Conservation (phyloP, 2,329 filamentous ascomycete genomes). For the Aspergillus chevalieri region DNA sequence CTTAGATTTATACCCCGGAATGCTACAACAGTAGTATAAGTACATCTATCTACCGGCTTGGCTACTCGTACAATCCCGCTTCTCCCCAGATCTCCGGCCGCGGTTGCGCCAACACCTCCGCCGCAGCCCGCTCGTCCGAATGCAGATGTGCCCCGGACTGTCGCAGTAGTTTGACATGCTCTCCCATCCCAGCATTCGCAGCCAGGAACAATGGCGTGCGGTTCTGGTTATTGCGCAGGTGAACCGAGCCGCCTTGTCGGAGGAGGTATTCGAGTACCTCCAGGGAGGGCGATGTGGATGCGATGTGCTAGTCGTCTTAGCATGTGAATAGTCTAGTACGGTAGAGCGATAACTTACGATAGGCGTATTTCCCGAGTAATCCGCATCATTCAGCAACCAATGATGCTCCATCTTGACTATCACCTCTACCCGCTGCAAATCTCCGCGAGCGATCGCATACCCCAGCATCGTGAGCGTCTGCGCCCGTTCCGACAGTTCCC, state of each 20-base stretch:
- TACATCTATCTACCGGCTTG: too few relatives aligned
- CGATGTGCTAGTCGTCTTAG: slow-evolving; percentile 45
- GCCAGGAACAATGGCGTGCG: slow-evolving; percentile 56
- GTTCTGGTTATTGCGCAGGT: slow-evolving; percentile 53
- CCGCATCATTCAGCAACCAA: slow-evolving; percentile 65
- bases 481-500: slow-evolving; percentile 50
- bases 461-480: slow-evolving; percentile 69
- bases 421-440: slow-evolving; percentile 59
- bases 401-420: slow-evolving; percentile 62
- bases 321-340: background rate
- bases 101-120: slow-evolving; percentile 43
- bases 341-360: slow-evolving; percentile 27
- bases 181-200: slow-evolving; percentile 49
- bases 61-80: slow-evolving; percentile 14
- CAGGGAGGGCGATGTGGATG: slow-evolving; percentile 50
- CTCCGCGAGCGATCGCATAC: slow-evolving; percentile 70
- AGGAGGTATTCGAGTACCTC: slow-evolving; percentile 53
- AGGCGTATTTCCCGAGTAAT: slow-evolving; percentile 75
- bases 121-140: slow-evolving; percentile 49
- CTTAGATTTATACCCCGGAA: too few relatives aligned
- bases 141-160: slow-evolving; percentile 56
- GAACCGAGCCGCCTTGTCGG: slow-evolving; percentile 52
- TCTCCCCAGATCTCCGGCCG: slow-evolving; percentile 38
- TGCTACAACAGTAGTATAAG: too few relatives aligned
- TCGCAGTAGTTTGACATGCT: slow-evolving; percentile 50